A percentile compares a stretch with the other conserved stretches of the same genome.
phyloP scores from a whole-genome alignment of 768 basidiomycete genomes.

The Terana coerulea region DNA sequence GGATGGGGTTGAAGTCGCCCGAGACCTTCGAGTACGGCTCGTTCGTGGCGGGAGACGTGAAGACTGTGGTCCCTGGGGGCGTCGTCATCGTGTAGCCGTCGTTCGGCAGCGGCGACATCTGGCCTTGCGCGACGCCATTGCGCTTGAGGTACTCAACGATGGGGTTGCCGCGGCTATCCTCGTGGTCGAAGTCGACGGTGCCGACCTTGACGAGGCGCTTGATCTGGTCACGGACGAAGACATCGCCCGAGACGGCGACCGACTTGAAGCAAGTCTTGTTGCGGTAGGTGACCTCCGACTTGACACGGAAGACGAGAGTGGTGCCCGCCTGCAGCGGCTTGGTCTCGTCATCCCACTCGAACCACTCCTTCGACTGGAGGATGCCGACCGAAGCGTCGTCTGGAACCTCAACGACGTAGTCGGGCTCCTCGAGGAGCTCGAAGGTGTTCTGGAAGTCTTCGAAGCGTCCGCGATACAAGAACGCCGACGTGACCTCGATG shows the following conservation, averaged over 20 bases:
- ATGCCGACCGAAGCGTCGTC: constrained; percentile 85
- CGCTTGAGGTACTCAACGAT: constrained; percentile 91
- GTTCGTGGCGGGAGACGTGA: constrained; percentile 86
- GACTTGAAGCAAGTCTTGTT: constrained; percentile 82
- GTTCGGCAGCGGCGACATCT: constrained; percentile 71
- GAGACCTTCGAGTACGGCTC: constrained; percentile 95
- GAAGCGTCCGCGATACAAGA: constrained; percentile 96
- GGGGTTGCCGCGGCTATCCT: constrained; percentile 89
- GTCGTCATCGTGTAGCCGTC: constrained; percentile 84
- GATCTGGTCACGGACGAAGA: constrained; percentile 84
- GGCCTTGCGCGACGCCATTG: constrained; percentile 77
- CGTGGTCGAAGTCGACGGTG: constrained; percentile 80
- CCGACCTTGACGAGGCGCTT: constrained; percentile 89
- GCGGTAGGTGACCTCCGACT: constrained; percentile 86
- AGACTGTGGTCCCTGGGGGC: constrained; percentile 54
- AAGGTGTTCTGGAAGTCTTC: constrained; percentile 95
- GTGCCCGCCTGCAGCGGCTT: constrained; percentile 77
- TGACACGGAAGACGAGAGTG: constrained; percentile 84
- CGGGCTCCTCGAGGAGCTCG: constrained; percentile 85
- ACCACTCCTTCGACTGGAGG: constrained; percentile 95
- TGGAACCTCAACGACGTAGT: constrained; percentile 74
- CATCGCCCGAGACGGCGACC: constrained; percentile 78
- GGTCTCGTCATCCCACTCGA: constrained; percentile 87
- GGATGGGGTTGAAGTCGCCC: constrained; percentile 98
- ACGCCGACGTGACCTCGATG: constrained; percentile 91